Base-by-base conservation (phyloP, 2,329 filamentous ascomycete species). In the Alternaria brassicicola region DNA sequence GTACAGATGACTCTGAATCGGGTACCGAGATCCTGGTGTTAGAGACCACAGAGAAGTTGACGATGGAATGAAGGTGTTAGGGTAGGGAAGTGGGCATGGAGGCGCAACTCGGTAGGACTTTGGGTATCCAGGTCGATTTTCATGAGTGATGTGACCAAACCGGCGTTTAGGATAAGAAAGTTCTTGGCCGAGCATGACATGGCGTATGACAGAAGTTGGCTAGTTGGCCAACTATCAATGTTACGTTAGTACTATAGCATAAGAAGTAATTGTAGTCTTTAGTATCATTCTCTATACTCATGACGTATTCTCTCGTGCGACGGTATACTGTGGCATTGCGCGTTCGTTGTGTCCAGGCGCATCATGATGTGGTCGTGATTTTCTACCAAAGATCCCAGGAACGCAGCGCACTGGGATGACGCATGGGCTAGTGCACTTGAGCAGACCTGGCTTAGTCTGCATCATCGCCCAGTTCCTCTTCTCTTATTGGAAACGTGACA, bases 31-130 rank as follows among this genome's bases (percentile, higher is more conserved):
- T 28, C 1, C 49, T 56, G 6, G 46, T 62, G 0, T 41, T 59
- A 7, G 53, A 65, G 31, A 63, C 55, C 13, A 66, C 49, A 12
- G 56, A 65, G 26, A 64, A 57, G 43, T 35, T 51, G 47, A 50
- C 21, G 15, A 49, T 61, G 23, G 52, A 61, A 52, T 55, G 35
- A 55, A 58, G 31, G 36, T 54, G 26, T 38, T 52, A 33, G 2
- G 39, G 26, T 9, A 15, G 28, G 15, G 17, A 12, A 7, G 19
- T 21, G 26, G 26, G n/a, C 19, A 31, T 15, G 19, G 15, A 23
- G 45, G 56, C 52, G 49, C 28, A 53, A 52, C n/a, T 15, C 4
- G 38, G 38, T 28, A 55, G 28, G 41, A 42, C 26, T 43, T 43
- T 36, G 31, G 48, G 51, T 26, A 25, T 36, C 26, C 28, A 39